Base-by-base conservation (phyloP, 179 eudicot genomes). In the Pouteria campechiana region DNA sequence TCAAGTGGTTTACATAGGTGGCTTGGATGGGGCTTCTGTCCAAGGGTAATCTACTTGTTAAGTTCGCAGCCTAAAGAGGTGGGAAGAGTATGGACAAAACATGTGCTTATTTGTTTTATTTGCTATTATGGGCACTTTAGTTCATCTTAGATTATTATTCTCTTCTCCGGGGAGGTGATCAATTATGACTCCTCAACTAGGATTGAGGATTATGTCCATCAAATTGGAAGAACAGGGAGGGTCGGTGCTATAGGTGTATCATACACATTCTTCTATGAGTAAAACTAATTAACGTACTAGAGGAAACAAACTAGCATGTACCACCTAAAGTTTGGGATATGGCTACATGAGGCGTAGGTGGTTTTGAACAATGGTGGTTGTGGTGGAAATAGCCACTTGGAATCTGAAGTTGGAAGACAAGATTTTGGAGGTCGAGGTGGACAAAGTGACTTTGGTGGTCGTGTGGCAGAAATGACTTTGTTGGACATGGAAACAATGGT, bases 221-320 rank as follows among this genome's bases (percentile, higher is more conserved):
- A 86, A 45, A 81, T 81, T 45, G 93, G 93, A 48, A 70, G 93
- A 58, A 81, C 93, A 32, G 93, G 93, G 58, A 75, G 93, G 50
- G 93, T 86, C 12, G 93, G 93, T 50, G 93, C 93, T 10, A 81
- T 77, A 9, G 93, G 93, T 38, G 38, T 81, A 40, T 53, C 93
- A 10, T 78, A 78, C 47, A 81, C 93, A 20, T 81, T 81, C 44
- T 60, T 81, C 47, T 69, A 75, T n/a, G 93, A 81, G 52, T 83
- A 78, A 53, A 86, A 81, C 60, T 81, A 5, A 52, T 81, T 31
- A 81, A 78, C 60, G 60, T 81, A 34, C 54, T 81, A 11, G 93
- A 81, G 68, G 93, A 86, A 6, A 83, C 93, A 37, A 75, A 78
- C 45, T 86, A 81, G 64, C 52, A 10, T 10, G 93, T 81, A 23